Percentiles rank a stretch among this genome's conserved stretches.
phyloP scores from a whole-genome alignment of 306 rosid genomes.

The apple (Malus domestica) region ASM211411v1 NC_041800.1:21603733-21604232 shows the following conservation, averaged over 20 bases:
- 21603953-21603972: constrained; percentile 12
- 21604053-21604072: constrained; percentile 19
- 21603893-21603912: constrained; percentile 16
- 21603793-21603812: constrained; percentile 33
- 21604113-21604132: background rate
- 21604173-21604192: background rate
- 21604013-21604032: constrained; percentile 16
- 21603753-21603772: constrained; percentile 36
- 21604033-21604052: background rate
- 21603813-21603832: constrained; percentile 7
- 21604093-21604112: background rate
- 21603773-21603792: constrained; percentile 20
- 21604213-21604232: background rate
- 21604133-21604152: background rate
- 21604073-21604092: background rate
- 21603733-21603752: constrained; percentile 1
- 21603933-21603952: background rate
- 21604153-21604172: background rate
- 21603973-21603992: background rate
- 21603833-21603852: constrained; percentile 11
- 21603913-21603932: constrained; percentile 1
- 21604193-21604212: background rate
- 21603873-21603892: constrained; percentile 12
- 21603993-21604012: constrained; percentile 1
- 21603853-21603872: constrained; percentile 25